Evolutionary conservation across 495 filamentous ascomycete species (phyloP), one percentile per base, ranked within the genome.

Genomic region (Penicillium robsamsonii): DNA sequence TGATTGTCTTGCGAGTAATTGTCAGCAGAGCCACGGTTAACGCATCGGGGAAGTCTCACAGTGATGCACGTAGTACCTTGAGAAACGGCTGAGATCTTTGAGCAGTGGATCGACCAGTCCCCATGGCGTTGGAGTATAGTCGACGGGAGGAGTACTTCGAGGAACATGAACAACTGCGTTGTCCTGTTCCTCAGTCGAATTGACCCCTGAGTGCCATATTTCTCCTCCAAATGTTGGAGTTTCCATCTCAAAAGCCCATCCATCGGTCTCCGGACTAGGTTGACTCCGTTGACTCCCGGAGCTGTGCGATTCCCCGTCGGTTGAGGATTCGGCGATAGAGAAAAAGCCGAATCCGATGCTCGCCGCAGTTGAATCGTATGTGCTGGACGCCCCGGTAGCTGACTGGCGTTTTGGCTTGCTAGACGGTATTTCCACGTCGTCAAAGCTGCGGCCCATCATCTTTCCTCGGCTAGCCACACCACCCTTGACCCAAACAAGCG

Each of bases 381-480:
- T 27, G 25, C 25, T 27, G 4, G 25, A 7, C 25, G 6, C 11
- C 29, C 24, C 17, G 5, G 41, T 3, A 27, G 42, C 8, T 37
- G 11, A 12, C 48, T 55, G 46, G 27, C 38, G 10, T 12, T 53
- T 60, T 4, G 51, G 30, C 25, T 55, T 45, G 12, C 38, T 42
- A 4, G 53, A 17, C 4, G 53, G 33, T 53, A 64, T 62, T 50
- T 62, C 67, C 27, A 66, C 62, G 56, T 77, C 73, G 37, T 73
- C 69, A 44, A 75, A 77, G 59, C 74, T 77, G 65, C 74, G 69
- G 12, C 76, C 76, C 76, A 79, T 79, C 76, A 79, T 79, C 64
- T 76, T 77, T 40, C 76, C 76, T 30, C 76, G 76, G 62, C 76
- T 79, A 27, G 74, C 75, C 49, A 79, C 74, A 38, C 76, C 75